A percentile compares a stretch with the other conserved stretches of the same genome.
phyloP scores from a whole-genome alignment of 306 rosid species.

The Corylus avellana region DNA sequence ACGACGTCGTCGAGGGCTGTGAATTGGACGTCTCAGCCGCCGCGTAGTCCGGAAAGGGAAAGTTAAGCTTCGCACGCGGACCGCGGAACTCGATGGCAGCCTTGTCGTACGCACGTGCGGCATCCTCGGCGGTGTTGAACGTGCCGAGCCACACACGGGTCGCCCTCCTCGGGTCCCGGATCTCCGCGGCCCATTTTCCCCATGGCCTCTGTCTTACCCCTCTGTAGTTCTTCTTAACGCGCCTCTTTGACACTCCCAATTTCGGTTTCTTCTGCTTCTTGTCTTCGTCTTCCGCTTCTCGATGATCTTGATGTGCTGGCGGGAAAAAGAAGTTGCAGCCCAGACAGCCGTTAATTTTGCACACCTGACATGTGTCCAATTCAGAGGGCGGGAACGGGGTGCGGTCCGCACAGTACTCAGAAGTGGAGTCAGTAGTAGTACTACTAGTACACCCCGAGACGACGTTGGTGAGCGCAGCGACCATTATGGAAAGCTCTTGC shows the following conservation, averaged over 20 bases:
- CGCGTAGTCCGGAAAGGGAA: conserved; percentile 61
- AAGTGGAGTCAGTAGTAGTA: background rate
- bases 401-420: background rate
- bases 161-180: conserved; percentile 74
- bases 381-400: background rate
- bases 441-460: conserved; percentile 54
- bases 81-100: conserved; percentile 90
- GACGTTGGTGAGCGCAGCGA: conserved; percentile 71
- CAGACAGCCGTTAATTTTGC: conserved; percentile 56
- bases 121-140: conserved; percentile 72
- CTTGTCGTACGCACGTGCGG: conserved; percentile 81
- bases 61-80: conserved; percentile 86
- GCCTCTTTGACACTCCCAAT: conserved; percentile 26
- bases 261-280: conserved; percentile 7
- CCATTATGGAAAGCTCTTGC: conserved; percentile 71
- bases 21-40: background rate
- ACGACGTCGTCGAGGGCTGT: background rate
- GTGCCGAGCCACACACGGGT: conserved; percentile 93
- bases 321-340: conserved; percentile 66
- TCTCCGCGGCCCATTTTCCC: conserved; percentile 98
- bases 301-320: background rate
- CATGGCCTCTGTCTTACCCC: conserved; percentile 96
- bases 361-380: conserved; percentile 50
- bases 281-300: conserved; percentile 16
- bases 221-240: conserved; percentile 71